Evolutionary conservation across 2,329 filamentous ascomycete genomes (phyloP), one percentile per base, ranked within the genome.

Genomic region (Tolypocladium tropicale): DNA sequence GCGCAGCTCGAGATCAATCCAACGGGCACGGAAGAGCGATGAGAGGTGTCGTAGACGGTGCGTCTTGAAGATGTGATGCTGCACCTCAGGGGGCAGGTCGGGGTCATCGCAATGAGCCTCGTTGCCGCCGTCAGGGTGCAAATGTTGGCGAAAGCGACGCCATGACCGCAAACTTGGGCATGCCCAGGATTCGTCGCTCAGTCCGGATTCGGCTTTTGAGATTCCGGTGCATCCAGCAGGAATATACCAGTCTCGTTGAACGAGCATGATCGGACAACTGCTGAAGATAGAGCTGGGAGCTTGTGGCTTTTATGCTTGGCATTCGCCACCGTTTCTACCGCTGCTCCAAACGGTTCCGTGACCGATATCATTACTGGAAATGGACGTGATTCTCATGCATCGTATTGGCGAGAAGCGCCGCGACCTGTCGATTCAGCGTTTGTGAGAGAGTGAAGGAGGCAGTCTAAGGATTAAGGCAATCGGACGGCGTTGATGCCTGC

Each of bases 1-100:
- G 2, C 63, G 62, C 50, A 77, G 71, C n/a, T 75, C 70, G 9
- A 82, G 61, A 4, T 70, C 69, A 1, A 78, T 69, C 78, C 78
- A 81, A 21, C 61, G 57, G 1, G 65, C 65, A 9, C 53, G 51
- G 39, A 76, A 70, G 2, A 81, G 63, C 6, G 46, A 53, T 7
- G 56, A 28, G 54, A 67, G 69, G 1, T 60, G 55, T 4, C 58
- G 56, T 12, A 74, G 58, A 16, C 48, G 48, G 11, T 59, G 52
- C 0, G 63, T 58, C 5, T 61, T 60, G 12, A 74, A 58, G 4
- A 77, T 61, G 0, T 52, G 55, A 1, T 60, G 53, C 53, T 71
- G 68, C 14, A 72, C 43, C 9, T 58, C 55, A 6, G 53, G 21
- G 11, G 61, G 58, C 50, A 68, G 57, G 14, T 50, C 51, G 30